These are phyloP conservation scores for Cystoderma amianthinum DNA, from an alignment of 768 basidiomycete genomes.

Conservation along the genomic window DNA sequence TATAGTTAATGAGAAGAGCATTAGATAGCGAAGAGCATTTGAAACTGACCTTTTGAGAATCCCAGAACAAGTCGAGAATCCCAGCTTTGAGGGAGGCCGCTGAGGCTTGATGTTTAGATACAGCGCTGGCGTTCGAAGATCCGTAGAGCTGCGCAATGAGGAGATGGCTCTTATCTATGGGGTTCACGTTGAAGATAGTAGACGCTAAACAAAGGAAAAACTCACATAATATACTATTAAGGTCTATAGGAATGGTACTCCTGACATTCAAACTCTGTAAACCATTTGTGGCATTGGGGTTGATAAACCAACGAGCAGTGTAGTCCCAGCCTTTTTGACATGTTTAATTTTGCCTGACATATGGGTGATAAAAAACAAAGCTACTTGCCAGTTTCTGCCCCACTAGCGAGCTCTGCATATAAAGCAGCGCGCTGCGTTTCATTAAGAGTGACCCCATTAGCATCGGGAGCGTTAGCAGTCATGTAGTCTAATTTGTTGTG, in stretches of 20 bases:
- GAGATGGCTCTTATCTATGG: slow-evolving; percentile 53
- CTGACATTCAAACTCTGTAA: slow-evolving; percentile 68
- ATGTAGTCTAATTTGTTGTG: slow-evolving; percentile 48
- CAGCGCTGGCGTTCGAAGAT: slow-evolving; percentile 32
- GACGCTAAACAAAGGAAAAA: slow-evolving; percentile 8
- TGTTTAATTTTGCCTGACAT: background rate
- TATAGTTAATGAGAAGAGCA: slow-evolving; percentile 7
- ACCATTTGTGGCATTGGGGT: slow-evolving; percentile 35
- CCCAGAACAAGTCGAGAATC: slow-evolving; percentile 86
- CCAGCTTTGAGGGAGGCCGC: slow-evolving; percentile 58
- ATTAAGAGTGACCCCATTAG: slow-evolving; percentile 43
- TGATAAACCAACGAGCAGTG: slow-evolving; percentile 41
- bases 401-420: slow-evolving; percentile 85
- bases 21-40: background rate
- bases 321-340: slow-evolving; percentile 36
- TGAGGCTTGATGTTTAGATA: slow-evolving; percentile 41
- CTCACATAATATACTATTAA: slow-evolving; percentile 85
- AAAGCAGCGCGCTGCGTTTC: slow-evolving; percentile 52
- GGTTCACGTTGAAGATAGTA: slow-evolving; percentile 2
- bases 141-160: slow-evolving; percentile 58
- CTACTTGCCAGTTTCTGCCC: slow-evolving; percentile 69
- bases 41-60: slow-evolving; percentile 45
- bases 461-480: slow-evolving; percentile 63
- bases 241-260: slow-evolving; percentile 63
- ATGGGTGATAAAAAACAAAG: slow-evolving; percentile 6